These are phyloP conservation scores for Tuber melanosporum DNA, from an alignment of 495 filamentous ascomycete genomes.

Conservation along the genomic window DNA sequence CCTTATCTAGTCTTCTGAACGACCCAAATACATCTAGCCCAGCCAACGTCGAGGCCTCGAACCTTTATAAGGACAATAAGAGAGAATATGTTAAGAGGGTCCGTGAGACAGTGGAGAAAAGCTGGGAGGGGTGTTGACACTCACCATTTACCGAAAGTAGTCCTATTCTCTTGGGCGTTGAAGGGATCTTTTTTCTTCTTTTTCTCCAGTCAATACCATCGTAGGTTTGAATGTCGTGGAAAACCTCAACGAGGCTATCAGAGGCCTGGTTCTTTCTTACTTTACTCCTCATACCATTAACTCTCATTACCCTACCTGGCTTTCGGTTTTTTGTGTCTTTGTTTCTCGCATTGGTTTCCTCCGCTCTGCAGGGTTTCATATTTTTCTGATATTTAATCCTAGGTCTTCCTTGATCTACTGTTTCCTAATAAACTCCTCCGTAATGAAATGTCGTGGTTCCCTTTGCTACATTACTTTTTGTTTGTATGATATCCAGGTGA, in stretches of 20 bases:
- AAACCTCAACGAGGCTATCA: neutral
- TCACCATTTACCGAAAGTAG: neutral
- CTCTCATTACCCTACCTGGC: neutral
- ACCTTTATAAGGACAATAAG: slow-evolving; percentile 96
- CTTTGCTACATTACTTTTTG: slow-evolving; percentile 10
- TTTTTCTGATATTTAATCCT: neutral
- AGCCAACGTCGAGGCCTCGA: slow-evolving; percentile 95
- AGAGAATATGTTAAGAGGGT: slow-evolving; percentile 94
- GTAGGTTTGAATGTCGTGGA: neutral
- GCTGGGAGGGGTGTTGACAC: slow-evolving; percentile 73
- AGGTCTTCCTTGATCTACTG: neutral
- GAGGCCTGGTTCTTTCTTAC: neutral
- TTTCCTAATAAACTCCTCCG: slow-evolving; percentile 1
- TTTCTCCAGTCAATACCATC: neutral
- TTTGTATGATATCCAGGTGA: slow-evolving; percentile 3
- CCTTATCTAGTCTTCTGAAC: slow-evolving; percentile 72
- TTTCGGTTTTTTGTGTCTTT: neutral
- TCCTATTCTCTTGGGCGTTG: neutral
- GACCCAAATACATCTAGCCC: slow-evolving; percentile 97
- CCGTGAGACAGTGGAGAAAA: slow-evolving; percentile 95
- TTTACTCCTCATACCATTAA: neutral
- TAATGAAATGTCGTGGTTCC: neutral
- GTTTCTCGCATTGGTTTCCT: slow-evolving; percentile 5
- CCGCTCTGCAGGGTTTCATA: neutral
- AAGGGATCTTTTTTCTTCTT: neutral